These are phyloP conservation scores for Pleodorina starrii DNA, from an alignment of 139 green algal species.

Conservation along the genomic window DNA sequence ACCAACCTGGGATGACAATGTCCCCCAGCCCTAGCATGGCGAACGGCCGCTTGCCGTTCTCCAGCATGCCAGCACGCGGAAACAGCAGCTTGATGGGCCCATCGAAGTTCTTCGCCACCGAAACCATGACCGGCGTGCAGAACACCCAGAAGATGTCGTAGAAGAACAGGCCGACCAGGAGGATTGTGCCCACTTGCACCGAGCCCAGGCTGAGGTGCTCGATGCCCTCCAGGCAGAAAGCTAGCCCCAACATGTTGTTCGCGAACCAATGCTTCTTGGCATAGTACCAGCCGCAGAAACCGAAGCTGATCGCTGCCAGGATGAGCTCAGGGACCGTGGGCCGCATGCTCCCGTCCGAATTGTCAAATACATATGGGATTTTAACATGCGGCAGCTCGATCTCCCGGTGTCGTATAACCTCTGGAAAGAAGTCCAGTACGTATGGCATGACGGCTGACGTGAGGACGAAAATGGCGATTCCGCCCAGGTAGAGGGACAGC, in stretches of 20 bases:
- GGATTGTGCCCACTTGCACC: conserved; percentile 85
- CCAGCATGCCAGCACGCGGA: conserved; percentile 60
- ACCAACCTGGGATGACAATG: conserved; percentile 85
- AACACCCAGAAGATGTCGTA: conserved; percentile 99
- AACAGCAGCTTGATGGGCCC: conserved; percentile 99
- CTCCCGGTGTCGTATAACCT: conserved; percentile 51
- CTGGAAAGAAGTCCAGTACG: conserved; percentile 66
- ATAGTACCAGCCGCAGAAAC: conserved; percentile 91
- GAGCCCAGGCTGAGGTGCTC: conserved; percentile 95
- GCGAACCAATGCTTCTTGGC: conserved; percentile 93
- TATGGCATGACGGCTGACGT: conserved; percentile 76
- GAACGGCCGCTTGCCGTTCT: conserved; percentile 79
- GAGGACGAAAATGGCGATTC: conserved; percentile 89
- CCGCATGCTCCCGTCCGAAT: conserved; percentile 40
- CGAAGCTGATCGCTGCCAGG: conserved; percentile 59
- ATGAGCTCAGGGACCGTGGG: conserved; percentile 72
- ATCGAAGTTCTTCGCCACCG: conserved; percentile 97
- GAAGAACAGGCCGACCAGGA: conserved; percentile 94
- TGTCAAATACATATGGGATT: conserved; percentile 61
- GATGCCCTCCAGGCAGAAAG: conserved; percentile 95
- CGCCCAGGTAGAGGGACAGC: conserved; percentile 91
- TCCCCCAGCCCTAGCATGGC: conserved; percentile 98
- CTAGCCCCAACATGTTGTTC: conserved; percentile 97
- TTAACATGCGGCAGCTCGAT: conserved; percentile 48
- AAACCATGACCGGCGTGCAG: conserved; percentile 97